Percentiles rank a stretch among this genome's conserved stretches.
Evolutionary conservation across 2,329 filamentous ascomycete species (phyloP).

Genomic region (Monilinia fructigena): DNA sequence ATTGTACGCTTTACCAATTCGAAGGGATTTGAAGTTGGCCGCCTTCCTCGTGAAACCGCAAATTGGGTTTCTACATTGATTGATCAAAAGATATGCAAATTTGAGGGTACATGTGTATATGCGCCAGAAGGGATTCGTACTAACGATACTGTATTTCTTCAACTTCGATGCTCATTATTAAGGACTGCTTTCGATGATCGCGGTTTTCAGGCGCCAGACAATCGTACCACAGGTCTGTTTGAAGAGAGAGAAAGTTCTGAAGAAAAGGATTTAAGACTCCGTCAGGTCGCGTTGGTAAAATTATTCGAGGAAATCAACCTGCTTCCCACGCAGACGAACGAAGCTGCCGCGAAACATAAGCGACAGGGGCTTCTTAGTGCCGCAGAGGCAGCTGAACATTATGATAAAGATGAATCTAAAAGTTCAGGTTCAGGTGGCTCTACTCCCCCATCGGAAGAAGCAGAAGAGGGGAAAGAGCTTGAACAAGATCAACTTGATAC

Average conservation of each 20-base stretch:
- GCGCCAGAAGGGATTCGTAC: slow-evolving; percentile 80
- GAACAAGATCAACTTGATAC: slow-evolving; percentile 94
- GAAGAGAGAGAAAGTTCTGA: slow-evolving; percentile 83
- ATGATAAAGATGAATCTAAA: slow-evolving; percentile 54
- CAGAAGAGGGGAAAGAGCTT: slow-evolving; percentile 84
- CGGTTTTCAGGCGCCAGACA: slow-evolving; percentile 62
- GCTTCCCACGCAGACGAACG: slow-evolving; percentile 70
- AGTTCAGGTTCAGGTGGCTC: slow-evolving; percentile 29
- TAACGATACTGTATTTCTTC: slow-evolving; percentile 92
- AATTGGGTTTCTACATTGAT: slow-evolving; percentile 90
- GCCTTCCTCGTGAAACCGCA: slow-evolving; percentile 81
- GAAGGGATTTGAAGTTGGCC: slow-evolving; percentile 77
- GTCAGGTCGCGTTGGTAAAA: slow-evolving; percentile 84
- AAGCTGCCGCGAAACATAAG: slow-evolving; percentile 72
- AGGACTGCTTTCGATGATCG: slow-evolving; percentile 68
- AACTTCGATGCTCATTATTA: slow-evolving; percentile 76
- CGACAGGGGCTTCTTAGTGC: slow-evolving; percentile 81
- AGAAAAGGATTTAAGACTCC: slow-evolving; percentile 77
- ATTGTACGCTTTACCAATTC: slow-evolving; percentile 87
- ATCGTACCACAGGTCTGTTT: slow-evolving; percentile 71
- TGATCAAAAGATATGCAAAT: slow-evolving; percentile 83
- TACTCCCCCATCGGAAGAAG: slow-evolving; percentile 56
- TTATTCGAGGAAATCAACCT: slow-evolving; percentile 88
- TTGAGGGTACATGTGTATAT: slow-evolving; percentile 86
- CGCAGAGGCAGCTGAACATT: slow-evolving; percentile 84